Percentiles rank a stretch among this genome's conserved stretches.
These are phyloP conservation scores for Aspergillus sp. DNA, from an alignment of 2,329 filamentous ascomycete genomes.

Conservation along the genomic window DNA sequence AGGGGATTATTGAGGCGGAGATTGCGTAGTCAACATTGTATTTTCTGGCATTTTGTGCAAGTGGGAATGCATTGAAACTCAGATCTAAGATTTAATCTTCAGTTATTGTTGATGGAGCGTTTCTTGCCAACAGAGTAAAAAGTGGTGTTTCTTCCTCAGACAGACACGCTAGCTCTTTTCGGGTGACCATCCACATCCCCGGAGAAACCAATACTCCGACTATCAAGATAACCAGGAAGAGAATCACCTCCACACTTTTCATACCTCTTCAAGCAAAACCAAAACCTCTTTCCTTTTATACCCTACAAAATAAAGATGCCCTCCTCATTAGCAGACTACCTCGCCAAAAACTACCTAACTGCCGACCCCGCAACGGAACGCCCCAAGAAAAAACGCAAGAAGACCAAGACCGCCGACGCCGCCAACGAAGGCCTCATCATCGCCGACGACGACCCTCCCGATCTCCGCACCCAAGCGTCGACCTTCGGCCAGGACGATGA, in stretches of 20 bases:
- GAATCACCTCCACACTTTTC: neutral
- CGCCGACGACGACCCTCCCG: conserved; percentile 42
- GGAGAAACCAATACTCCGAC: conserved; percentile 8
- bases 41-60: no score
- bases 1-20: neutral
- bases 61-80: no score
- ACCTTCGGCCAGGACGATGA: conserved; percentile 35
- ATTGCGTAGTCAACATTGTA: no score
- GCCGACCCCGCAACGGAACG: conserved; percentile 53
- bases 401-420: conserved; percentile 48
- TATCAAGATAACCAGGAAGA: conserved; percentile 1
- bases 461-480: conserved; percentile 30
- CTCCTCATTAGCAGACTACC: conserved; percentile 70
- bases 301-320: conserved; percentile 45
- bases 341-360: conserved; percentile 87
- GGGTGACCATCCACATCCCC: neutral
- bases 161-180: neutral
- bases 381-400: conserved; percentile 59
- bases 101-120: no score
- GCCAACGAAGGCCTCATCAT: conserved; percentile 42
- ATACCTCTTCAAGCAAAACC: neutral
- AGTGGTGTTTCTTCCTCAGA: no score
- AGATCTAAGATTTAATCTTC: no score
- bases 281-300: neutral
- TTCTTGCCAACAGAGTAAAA: no score